Base-by-base conservation (phyloP, 2,329 filamentous ascomycete genomes). In the Daldinia eschscholtzii region DNA sequence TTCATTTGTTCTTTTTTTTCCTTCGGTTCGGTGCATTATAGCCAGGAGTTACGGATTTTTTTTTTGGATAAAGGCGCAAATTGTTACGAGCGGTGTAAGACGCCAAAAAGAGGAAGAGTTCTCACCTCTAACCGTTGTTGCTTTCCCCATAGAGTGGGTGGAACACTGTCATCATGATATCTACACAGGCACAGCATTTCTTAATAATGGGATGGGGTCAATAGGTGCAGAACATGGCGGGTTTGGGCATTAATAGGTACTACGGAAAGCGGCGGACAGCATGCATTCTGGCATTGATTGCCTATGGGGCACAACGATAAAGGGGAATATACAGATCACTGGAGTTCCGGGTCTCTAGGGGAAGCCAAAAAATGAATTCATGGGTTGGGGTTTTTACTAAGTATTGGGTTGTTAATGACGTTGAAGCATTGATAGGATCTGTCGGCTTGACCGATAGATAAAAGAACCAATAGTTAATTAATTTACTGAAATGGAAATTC, bases 201-300 rank as follows among this genome's bases (percentile, higher is more conserved):
- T 50, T 56, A 60, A 55, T 66, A 59, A 65, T 61, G 52, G 67
- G 42, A 60, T 39, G 13, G 61, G 64, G 58, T 33, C 52, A 55
- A 63, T 46, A 52, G 59, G 63, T 37, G 18, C 28, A 35, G 65
- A 26, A 62, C 18, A 48, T 56, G 46, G 18, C 53, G 55, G 61
- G 41, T 18, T 65, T 44, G 26, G 7, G 65, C 62, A 39, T 65
- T 70, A 65, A 68, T 70, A 46, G 53, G 53, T 52, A 23, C 42
- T 59, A 46, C 6, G 57, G 57, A 55, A 39, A 56, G 48, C 57
- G 57, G 39, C 61, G 66, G 58, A 64, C 42, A 58, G 30, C 41
- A 53, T 35, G 44, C 68, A 67, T 63, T 68, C 56, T 68, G 65
- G 68, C 68, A 70, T 70, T 30, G 64, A 41, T 52, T 53, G 60